Base-by-base conservation (phyloP, 148 eudicot species). In the Persicaria tinctoria region DNA sequence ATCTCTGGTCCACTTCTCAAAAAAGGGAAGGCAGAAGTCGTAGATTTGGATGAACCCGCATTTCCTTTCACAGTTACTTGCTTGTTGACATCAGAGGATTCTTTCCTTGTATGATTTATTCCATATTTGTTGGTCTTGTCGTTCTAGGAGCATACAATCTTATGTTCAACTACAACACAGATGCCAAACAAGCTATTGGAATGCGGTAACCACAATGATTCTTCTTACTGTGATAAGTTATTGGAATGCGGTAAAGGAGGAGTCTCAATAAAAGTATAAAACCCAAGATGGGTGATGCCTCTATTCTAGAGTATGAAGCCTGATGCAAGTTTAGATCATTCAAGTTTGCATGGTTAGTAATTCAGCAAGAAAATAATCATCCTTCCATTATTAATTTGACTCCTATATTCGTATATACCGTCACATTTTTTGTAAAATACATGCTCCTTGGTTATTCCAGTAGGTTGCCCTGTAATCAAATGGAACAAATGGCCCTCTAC, bases 151-250 rank as follows among this genome's bases (percentile, higher is more conserved):
- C 41, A 32, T 70, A 10, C 20, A 2, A 50, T 49, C 8, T 49
- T 53, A 53, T 38, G 20, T 50, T 54, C 8, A 46, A 70, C 73
- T 77, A 70, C 85, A 93, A 96, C 59, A 87, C 98, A 76, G 98
- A 91, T 80, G 98, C 88, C 81, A 96, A 93, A 83, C 88, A 87
- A 84, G 98, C 96, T 64, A 96, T 96, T 75, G 98, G 91, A 77
- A 93, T 93, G 86, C 80, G 97, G 90, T 74, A 91, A 93, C 74
- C 20, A 74, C 75, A 87, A 88, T 78, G 79, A 86, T 45, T 89
- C 89, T 3, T 92, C 98, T 70, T 89, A 84, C 78, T 93, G 93
- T 92, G 84, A 93, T 73, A 90, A 93, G 84, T 79, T 89, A 62
- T 93, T 97, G 78, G 83, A 91, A 85, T 93, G 98, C 80, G 96